Percentiles rank a stretch among this genome's conserved stretches.
Conservation (phyloP, 768 basidiomycete genomes). For the Strobilomyces dryophilus region DNA sequence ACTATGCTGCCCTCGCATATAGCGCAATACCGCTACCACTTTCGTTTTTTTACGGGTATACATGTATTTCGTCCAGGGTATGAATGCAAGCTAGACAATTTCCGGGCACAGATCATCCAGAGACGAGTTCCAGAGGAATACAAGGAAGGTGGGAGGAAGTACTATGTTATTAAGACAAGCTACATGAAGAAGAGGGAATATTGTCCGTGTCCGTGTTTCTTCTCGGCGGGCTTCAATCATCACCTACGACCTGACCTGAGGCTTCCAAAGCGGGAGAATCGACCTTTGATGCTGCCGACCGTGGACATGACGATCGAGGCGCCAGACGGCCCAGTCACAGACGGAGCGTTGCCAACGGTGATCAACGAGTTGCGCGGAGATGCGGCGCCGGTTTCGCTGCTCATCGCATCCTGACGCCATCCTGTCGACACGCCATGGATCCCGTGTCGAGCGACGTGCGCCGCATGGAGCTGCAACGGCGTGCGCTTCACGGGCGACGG, state of each 20-base stretch:
- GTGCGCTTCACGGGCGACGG: conserved; percentile 50
- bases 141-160: background rate
- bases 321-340: conserved; percentile 37
- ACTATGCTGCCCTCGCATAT: conserved; percentile 5
- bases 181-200: conserved; percentile 3
- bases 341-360: conserved; percentile 55
- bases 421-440: conserved; percentile 79
- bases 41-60: conserved; percentile 17
- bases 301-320: conserved; percentile 62
- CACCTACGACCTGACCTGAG: conserved; percentile 49
- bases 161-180: background rate
- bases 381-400: conserved; percentile 38
- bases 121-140: background rate
- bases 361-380: conserved; percentile 76
- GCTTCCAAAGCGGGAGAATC: conserved; percentile 75
- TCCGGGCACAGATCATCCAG: conserved; percentile 2
- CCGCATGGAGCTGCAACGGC: conserved; percentile 74
- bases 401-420: conserved; percentile 50
- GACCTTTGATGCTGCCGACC: conserved; percentile 64
- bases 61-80: conserved; percentile 14
- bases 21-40: conserved; percentile 6
- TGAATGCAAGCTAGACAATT: conserved; percentile 15
- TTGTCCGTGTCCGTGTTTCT: background rate
- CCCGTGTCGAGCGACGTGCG: conserved; percentile 77
- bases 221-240: conserved; percentile 1